These are phyloP conservation scores for Arthrobotrys pseudoclavata DNA, from an alignment of 2,329 filamentous ascomycete genomes.

Conservation along the genomic window DNA sequence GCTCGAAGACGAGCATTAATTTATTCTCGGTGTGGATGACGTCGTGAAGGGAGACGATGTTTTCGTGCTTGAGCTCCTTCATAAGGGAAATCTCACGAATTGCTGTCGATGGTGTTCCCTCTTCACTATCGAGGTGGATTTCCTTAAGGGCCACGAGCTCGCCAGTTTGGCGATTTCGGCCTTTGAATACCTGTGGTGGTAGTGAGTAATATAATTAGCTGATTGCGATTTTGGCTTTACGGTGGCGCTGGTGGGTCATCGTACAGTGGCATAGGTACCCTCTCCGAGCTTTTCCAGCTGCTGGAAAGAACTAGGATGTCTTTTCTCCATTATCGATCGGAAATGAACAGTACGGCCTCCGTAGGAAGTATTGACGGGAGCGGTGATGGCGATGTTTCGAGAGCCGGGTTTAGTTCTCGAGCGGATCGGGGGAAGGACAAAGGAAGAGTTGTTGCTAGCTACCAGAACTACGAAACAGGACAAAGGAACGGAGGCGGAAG, in stretches of 20 bases:
- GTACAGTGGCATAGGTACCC: conserved; percentile 96
- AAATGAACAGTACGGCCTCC: background rate
- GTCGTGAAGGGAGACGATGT: conserved; percentile 96
- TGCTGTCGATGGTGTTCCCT: conserved; percentile 95
- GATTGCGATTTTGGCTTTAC: conserved; percentile 3
- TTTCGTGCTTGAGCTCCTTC: conserved; percentile 99
- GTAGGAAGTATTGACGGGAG: background rate
- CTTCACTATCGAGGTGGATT: conserved; percentile 98
- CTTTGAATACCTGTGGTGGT: conserved; percentile 88
- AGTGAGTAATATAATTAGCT: conserved; percentile 14
- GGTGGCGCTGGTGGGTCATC: conserved; percentile 64
- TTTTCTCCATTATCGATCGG: conserved; percentile 71
- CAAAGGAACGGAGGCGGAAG: conserved; percentile 5
- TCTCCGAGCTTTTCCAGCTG: conserved; percentile 99
- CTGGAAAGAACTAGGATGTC: conserved; percentile 96
- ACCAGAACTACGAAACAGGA: conserved; percentile 32
- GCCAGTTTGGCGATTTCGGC: conserved; percentile 94
- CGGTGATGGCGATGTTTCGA: conserved; percentile 1
- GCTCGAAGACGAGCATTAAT: conserved; percentile 99
- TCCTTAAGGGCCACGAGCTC: conserved; percentile 97
- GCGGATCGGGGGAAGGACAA: conserved; percentile 29
- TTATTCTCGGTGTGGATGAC: conserved; percentile 99
- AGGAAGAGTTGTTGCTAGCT: conserved; percentile 26
- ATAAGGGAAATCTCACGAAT: conserved; percentile 99
- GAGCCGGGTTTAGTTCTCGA: conserved; percentile 1